phyloP scores from a whole-genome alignment of 176 grass and related monocot genomes.

The Lolium perenne region DNA sequence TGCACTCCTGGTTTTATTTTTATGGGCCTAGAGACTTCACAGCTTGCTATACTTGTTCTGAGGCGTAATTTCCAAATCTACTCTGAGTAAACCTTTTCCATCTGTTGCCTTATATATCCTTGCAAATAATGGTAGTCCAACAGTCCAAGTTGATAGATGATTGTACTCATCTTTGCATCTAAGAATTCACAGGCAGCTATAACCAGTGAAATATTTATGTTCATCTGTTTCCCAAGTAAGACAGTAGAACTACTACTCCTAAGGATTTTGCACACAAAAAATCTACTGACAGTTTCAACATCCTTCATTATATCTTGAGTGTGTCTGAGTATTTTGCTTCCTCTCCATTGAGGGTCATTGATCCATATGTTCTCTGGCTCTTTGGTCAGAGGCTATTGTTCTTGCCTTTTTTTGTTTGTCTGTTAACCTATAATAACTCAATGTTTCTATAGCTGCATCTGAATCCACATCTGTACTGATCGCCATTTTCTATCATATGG shows the following conservation, averaged over 20 bases:
- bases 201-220: not conserved
- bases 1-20: not conserved
- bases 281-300: not conserved
- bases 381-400: constrained; percentile 36
- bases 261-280: constrained; percentile 5
- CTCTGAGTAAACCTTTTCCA: not conserved
- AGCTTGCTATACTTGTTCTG: not conserved
- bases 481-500: not conserved
- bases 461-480: not conserved
- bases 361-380: constrained; percentile 43
- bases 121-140: constrained; percentile 1
- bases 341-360: constrained; percentile 37
- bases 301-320: constrained; percentile 14
- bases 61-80: not conserved
- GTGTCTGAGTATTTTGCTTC: not conserved
- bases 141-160: not conserved
- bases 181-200: constrained; percentile 31
- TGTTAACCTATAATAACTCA: constrained; percentile 15
- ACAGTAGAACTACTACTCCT: not conserved
- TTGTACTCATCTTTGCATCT: not conserved
- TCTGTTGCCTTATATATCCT: not conserved
- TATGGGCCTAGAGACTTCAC: not conserved
- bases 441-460: constrained; percentile 15
- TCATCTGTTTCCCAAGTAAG: not conserved
- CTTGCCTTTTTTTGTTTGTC: constrained; percentile 2